Base-by-base conservation (phyloP, 768 basidiomycete genomes). In the Psilocybe sp. region DNA sequence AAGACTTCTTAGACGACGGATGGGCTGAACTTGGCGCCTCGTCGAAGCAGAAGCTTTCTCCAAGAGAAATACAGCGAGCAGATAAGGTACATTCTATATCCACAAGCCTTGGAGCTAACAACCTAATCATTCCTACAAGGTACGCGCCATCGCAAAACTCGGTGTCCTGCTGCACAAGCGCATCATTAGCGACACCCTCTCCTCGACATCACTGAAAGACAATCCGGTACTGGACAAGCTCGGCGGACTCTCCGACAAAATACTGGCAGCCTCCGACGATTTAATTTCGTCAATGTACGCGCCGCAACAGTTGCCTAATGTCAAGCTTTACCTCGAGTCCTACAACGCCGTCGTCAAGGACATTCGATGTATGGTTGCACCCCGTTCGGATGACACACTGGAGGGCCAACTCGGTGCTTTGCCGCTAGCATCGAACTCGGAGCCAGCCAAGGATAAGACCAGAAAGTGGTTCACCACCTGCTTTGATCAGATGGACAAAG, bases 401-500 rank as follows among this genome's bases (percentile, higher is more conserved):
- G 68, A 65, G 40, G 63, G 66, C 39, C 60, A 65, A 50, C 44
- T 74, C 46, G 59, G 62, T 33, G 50, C 47, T n/a, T 39, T 69
- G 43, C 59, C 62, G 13, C 34, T 71, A 14, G 23, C 23, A 28
- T 28, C 23, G 23, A 28, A 28, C 23, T 63, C 65, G 31, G 58
- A 47, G 20, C 40, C 32, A 11, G 16, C 66, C 45, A 63, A 58
- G 46, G 71, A 64, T 48, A 72, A 76, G 23, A 62, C 69, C 14
- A 65, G 64, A 47, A 81, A 74, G 58, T 88, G 88, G 85, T 85
- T 85, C 59, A 71, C 75, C 41, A 73, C 75, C 10, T 89, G 86
- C 61, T 79, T 87, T 56, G 69, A 73, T 44, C 85, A 89, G 60
- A 75, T 88, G 57, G 63, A 71, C 52, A 80, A 77, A 56, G 64